These are phyloP conservation scores for Torulaspora quercuum DNA, from an alignment of 805 yeast species.

Conservation along the genomic window DNA sequence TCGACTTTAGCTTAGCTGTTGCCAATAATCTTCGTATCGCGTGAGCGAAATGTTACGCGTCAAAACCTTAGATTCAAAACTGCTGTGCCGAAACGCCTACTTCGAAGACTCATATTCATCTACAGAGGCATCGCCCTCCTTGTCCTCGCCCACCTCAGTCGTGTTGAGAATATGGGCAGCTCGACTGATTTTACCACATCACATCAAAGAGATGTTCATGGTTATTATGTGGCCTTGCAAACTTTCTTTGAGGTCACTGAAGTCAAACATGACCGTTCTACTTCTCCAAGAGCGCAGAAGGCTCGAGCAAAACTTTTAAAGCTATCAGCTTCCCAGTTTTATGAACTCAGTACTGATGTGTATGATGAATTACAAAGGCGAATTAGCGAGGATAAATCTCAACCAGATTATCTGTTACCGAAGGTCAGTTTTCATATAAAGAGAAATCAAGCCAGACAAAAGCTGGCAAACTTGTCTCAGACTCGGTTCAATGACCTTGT, in stretches of 20 bases:
- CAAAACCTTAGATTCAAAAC: too few relatives aligned
- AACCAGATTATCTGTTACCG: conserved; percentile 65
- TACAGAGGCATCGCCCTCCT: background rate
- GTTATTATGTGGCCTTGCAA: conserved; percentile 29
- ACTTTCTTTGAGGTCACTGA: conserved; percentile 33
- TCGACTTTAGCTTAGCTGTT: too few relatives aligned
- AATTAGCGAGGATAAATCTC: conserved; percentile 53
- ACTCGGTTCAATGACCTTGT: conserved; percentile 84
- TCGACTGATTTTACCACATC: conserved; percentile 12
- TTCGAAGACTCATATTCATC: background rate
- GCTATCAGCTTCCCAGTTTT: conserved; percentile 76
- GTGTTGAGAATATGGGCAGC: conserved; percentile 8
- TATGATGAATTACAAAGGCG: conserved; percentile 88
- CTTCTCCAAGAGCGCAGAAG: conserved; percentile 57
- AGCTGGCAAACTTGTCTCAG: conserved; percentile 78
- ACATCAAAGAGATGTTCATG: conserved; percentile 24
- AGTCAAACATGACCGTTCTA: conserved; percentile 32
- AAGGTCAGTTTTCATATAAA: conserved; percentile 79
- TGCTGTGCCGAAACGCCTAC: too few relatives aligned
- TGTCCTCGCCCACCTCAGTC: background rate
- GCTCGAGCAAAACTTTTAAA: conserved; percentile 84
- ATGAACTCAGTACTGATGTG: conserved; percentile 90
- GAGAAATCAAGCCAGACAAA: conserved; percentile 92
- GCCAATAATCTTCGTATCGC: conserved; percentile 1
- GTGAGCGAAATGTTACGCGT: conserved; percentile 6